Evolutionary conservation across 2,329 filamentous ascomycete species (phyloP), one percentile per base, ranked within the genome.

Genomic region (Colletotrichum tofieldiae): DNA sequence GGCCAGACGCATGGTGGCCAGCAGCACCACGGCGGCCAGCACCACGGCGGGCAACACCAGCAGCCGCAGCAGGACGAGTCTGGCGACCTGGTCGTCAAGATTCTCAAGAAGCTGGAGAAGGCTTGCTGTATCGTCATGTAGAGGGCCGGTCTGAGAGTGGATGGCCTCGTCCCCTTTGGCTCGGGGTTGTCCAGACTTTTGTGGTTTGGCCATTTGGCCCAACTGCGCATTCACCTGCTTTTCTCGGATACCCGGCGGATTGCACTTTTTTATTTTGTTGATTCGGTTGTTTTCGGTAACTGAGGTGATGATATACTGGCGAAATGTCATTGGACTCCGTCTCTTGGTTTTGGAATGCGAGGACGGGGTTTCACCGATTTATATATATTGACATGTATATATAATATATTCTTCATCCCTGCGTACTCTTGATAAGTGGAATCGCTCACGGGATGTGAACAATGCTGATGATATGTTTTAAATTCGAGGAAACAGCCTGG

Each of bases 41-140:
- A 85, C 60, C 79, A 82, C 18, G 81, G 83, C 37, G 81, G 84
- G n/a, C 79, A 79, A 7, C 81, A 84, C 43, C 78, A 82, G 73
- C 81, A 77, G 35, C 76, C 78, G 66, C 76, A 81, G 56, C 80
- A 86, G 74, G 81, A 88, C 67, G 87, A 91, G 76, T 85, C 91
- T 64, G 90, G 89, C 76, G 84, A 92, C 76, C 77, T 90, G 75
- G 86, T 91, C 75, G 89, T 89, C 80, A 90, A 90, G 79, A 79
- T 94, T 45, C 78, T 93, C 74, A 87, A 86, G 78, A 91, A 91
- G 83, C 79, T 94, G 80, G 90, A 91, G 80, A 91, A 90, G 81
- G 84, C 84, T 71, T 95, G 93, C 82, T 95, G 93, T 84, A 84
- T 90, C 49, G 89, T 96, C 77, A 95, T 95, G 93, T 96, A 85